A percentile compares a stretch with the other conserved stretches of the same genome.
Conservation (phyloP, 768 basidiomycete genomes). For the Lactarius hengduanensis region DNA sequence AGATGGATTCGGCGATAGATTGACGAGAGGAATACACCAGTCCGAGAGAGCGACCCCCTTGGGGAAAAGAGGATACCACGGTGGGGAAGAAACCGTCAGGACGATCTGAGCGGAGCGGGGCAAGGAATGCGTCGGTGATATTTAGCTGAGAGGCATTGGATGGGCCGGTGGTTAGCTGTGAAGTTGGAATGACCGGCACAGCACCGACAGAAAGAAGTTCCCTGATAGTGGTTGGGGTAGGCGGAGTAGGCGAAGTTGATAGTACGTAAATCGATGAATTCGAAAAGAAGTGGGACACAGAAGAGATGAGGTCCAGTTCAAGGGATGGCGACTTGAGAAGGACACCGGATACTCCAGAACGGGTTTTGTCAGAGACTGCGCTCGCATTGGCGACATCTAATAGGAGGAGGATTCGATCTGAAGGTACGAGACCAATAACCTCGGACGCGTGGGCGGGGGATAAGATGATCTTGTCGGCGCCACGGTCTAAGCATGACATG, state of each 20-base stretch:
- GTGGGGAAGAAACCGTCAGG: conserved; percentile 93
- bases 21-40: conserved; percentile 92
- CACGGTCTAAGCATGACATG: conserved; percentile 68
- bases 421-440: conserved; percentile 64
- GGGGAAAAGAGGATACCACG: conserved; percentile 67
- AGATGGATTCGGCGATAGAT: conserved; percentile 83
- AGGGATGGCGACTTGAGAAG: conserved; percentile 72
- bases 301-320: conserved; percentile 73
- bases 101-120: conserved; percentile 80
- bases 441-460: conserved; percentile 63
- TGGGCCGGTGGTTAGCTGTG: conserved; percentile 59
- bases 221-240: conserved; percentile 59
- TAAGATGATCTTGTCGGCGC: conserved; percentile 78
- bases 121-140: conserved; percentile 82
- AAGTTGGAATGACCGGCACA: conserved; percentile 67
- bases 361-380: conserved; percentile 72
- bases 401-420: conserved; percentile 70
- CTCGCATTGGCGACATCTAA: conserved; percentile 72
- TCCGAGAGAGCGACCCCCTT: conserved; percentile 77
- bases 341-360: conserved; percentile 73
- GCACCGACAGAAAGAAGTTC: conserved; percentile 58
- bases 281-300: conserved; percentile 72
- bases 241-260: conserved; percentile 46
- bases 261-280: conserved; percentile 64
- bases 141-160: conserved; percentile 62